A percentile compares a stretch with the other conserved stretches of the same genome.
Evolutionary conservation across 225 moss, liverwort and hornwort genomes (phyloP).

Genomic region (Rhytidiadelphus loreus): DNA sequence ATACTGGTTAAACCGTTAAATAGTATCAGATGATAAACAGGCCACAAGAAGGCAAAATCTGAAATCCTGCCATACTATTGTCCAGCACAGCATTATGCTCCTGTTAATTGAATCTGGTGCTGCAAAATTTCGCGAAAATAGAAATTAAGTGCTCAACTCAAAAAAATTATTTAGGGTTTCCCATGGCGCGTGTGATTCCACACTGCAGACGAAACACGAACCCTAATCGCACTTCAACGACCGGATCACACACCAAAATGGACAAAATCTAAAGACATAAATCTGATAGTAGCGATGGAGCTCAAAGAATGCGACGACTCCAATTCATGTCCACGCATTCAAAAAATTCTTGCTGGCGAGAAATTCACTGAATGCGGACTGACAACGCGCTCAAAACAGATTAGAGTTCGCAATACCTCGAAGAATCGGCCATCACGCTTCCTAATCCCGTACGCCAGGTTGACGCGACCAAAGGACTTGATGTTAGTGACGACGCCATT

Average conservation of each 20-base stretch:
- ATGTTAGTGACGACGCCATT: constrained; percentile 85
- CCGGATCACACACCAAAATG: too few relatives aligned
- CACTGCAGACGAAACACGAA: neutral
- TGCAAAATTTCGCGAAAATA: neutral
- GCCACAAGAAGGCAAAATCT: neutral
- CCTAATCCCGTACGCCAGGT: constrained; percentile 89
- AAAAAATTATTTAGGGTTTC: neutral
- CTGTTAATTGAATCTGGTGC: neutral
- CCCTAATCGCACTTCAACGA: neutral
- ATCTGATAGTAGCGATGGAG: neutral
- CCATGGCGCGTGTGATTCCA: neutral
- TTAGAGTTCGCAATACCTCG: constrained; percentile 30
- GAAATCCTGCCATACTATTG: neutral
- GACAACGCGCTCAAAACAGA: neutral
- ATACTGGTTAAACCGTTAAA: neutral
- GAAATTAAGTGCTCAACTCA: neutral
- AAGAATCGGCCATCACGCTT: constrained; percentile 90
- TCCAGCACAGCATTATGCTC: neutral
- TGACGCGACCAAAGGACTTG: constrained; percentile 95
- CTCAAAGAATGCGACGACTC: neutral
- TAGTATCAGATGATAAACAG: neutral
- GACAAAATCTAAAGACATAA: neutral
- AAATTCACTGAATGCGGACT: neutral
- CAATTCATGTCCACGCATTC: neutral
- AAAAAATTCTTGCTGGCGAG: neutral